Percentiles rank a stretch among this genome's conserved stretches.
These are phyloP conservation scores for Alternaria hordeiaustralica DNA, from an alignment of 2,329 filamentous ascomycete genomes.

Conservation along the genomic window DNA sequence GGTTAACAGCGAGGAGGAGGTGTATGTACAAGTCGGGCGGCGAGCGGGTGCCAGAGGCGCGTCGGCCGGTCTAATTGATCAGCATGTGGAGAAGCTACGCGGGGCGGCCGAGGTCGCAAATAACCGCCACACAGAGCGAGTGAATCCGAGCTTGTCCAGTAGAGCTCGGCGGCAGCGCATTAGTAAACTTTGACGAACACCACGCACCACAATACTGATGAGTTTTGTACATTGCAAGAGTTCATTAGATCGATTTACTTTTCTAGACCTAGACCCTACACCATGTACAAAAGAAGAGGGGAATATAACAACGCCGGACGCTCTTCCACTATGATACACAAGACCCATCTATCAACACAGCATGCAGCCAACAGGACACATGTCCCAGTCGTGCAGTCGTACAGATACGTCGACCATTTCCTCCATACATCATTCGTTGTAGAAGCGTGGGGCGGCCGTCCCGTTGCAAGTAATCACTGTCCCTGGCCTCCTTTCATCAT, in stretches of 20 bases:
- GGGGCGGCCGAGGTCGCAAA: conserved; percentile 25
- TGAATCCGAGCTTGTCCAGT: neutral
- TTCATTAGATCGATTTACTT: conserved; percentile 17
- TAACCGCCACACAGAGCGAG: conserved; percentile 6
- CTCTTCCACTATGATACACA: conserved; percentile 42
- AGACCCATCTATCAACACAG: conserved; percentile 32
- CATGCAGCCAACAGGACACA: conserved; percentile 25
- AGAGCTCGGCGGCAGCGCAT: neutral
- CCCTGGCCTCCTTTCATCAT: neutral
- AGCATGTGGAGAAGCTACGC: conserved; percentile 26
- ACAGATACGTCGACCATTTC: conserved; percentile 3
- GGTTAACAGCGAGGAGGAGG: conserved; percentile 1
- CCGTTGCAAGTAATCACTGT: neutral
- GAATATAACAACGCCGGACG: conserved; percentile 33
- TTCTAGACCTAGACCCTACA: conserved; percentile 8
- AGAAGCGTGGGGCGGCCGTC: neutral
- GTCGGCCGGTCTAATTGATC: conserved; percentile 24
- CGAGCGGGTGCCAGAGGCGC: conserved; percentile 3
- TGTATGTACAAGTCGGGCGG: conserved; percentile 9
- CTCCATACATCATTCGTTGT: neutral
- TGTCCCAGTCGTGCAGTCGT: conserved; percentile 15
- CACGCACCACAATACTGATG: neutral
- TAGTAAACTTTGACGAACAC: neutral
- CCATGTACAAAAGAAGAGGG: conserved; percentile 31
- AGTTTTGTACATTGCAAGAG: neutral